phyloP scores from a whole-genome alignment of 1,139 yeast genomes.

The Magnusiomyces suaveolens region DNA sequence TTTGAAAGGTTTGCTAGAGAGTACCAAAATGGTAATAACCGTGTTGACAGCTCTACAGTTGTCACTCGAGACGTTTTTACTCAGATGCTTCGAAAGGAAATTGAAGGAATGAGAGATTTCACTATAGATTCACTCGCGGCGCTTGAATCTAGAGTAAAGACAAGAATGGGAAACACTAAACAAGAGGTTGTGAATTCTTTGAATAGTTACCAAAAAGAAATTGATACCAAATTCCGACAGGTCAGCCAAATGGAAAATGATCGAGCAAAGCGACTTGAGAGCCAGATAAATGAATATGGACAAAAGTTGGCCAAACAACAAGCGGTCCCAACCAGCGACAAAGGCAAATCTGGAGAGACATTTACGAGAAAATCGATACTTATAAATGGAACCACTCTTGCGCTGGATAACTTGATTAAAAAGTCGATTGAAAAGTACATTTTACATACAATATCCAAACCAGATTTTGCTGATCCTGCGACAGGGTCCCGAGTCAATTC shows the following conservation, averaged over 20 bases:
- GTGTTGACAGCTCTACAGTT: conserved; percentile 8
- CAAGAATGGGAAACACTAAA: background rate
- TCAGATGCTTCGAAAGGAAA: conserved; percentile 7
- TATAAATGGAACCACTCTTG: conserved; percentile 1
- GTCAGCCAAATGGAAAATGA: too few relatives aligned
- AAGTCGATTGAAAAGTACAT: conserved; percentile 10
- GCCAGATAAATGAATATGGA: too few relatives aligned
- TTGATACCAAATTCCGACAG: too few relatives aligned
- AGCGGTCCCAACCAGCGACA: too few relatives aligned
- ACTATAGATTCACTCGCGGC: background rate
- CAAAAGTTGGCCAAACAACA: too few relatives aligned
- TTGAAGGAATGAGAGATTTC: conserved; percentile 7
- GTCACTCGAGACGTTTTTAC: conserved; percentile 10
- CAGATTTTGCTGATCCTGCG: conserved; percentile 28
- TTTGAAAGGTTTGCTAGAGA: conserved; percentile 7
- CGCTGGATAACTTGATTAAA: conserved; percentile 2
- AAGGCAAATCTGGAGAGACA: background rate
- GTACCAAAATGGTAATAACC: background rate
- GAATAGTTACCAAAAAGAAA: background rate
- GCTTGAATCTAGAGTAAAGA: background rate
- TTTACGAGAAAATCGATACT: background rate
- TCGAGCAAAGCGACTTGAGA: too few relatives aligned
- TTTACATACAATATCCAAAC: conserved; percentile 16
- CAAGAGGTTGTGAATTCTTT: background rate
- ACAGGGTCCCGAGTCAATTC: conserved; percentile 28